Conservation (phyloP, 768 basidiomycete genomes). For the Agrocybe chaxingu region DNA sequence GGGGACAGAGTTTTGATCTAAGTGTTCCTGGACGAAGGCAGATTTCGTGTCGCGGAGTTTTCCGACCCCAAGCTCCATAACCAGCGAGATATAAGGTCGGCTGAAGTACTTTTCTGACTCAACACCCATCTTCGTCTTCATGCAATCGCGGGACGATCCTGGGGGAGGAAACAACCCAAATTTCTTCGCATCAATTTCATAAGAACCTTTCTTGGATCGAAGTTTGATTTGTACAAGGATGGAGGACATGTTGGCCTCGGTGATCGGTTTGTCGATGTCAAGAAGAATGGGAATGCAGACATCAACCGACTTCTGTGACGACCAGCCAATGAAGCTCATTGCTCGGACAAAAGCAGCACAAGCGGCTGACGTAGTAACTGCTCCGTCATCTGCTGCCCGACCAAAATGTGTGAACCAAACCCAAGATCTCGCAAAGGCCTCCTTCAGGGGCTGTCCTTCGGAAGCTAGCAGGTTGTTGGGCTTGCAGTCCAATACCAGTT, state of each 20-base stretch:
- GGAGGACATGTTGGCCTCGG: constrained; percentile 10
- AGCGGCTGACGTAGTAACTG: constrained; percentile 11
- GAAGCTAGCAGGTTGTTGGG: constrained; percentile 17
- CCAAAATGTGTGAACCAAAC: constrained; percentile 31
- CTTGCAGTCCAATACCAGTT: constrained; percentile 11
- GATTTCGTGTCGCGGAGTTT: not conserved
- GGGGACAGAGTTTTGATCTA: not conserved
- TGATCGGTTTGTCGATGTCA: constrained; percentile 3
- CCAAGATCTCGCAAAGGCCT: constrained; percentile 7
- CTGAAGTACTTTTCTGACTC: not conserved
- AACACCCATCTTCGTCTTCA: not conserved
- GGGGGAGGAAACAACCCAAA: constrained; percentile 7
- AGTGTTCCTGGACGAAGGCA: not conserved
- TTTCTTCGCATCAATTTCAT: not conserved
- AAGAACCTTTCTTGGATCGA: not conserved
- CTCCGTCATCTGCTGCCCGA: constrained; percentile 17
- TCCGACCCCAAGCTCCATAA: constrained; percentile 10
- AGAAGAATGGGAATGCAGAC: constrained; percentile 24
- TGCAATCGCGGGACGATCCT: not conserved
- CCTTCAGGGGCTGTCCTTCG: no score
- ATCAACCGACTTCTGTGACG: constrained; percentile 16
- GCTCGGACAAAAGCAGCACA: constrained; percentile 20
- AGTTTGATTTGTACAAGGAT: constrained; percentile 11
- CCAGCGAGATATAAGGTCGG: constrained; percentile 11
- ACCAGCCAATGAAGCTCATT: constrained; percentile 19